Evolutionary conservation across 805 yeast genomes (phyloP).

Genomic region (Ascoidea asiatica): DNA sequence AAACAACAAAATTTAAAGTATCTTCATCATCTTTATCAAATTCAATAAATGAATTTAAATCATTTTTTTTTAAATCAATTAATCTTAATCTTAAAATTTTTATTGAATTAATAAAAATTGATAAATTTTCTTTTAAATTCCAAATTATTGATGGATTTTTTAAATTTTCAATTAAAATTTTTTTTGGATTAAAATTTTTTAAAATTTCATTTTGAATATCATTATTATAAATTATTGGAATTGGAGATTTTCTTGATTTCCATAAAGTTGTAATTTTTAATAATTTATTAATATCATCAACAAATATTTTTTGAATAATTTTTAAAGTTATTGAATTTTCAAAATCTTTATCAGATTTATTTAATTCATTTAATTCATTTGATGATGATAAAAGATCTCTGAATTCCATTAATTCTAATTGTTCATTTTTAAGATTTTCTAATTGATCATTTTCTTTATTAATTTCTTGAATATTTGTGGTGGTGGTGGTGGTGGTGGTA

Average conservation of each 20-base stretch:
- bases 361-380: slow-evolving; percentile 19
- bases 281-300: slow-evolving; percentile 68
- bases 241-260: slow-evolving; percentile 61
- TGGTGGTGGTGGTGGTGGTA: too few relatives aligned
- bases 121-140: slow-evolving; percentile 34
- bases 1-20: slow-evolving; percentile 74
- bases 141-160: background rate
- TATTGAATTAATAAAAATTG: slow-evolving; percentile 38
- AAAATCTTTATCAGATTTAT: slow-evolving; percentile 14
- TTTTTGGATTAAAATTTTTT: background rate
- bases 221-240: slow-evolving; percentile 32
- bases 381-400: slow-evolving; percentile 23
- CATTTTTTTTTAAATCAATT: slow-evolving; percentile 15
- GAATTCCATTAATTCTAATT: slow-evolving; percentile 46
- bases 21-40: slow-evolving; percentile 96
- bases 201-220: slow-evolving; percentile 12
- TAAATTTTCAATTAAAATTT: background rate
- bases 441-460: slow-evolving; percentile 47
- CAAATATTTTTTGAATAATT: slow-evolving; percentile 48
- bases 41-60: slow-evolving; percentile 23
- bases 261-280: slow-evolving; percentile 61
- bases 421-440: slow-evolving; percentile 49
- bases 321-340: slow-evolving; percentile 14
- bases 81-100: slow-evolving; percentile 36
- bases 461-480: background rate